Evolutionary conservation across 2,329 filamentous ascomycete genomes (phyloP).

Genomic region (Claviceps purpurea): DNA sequence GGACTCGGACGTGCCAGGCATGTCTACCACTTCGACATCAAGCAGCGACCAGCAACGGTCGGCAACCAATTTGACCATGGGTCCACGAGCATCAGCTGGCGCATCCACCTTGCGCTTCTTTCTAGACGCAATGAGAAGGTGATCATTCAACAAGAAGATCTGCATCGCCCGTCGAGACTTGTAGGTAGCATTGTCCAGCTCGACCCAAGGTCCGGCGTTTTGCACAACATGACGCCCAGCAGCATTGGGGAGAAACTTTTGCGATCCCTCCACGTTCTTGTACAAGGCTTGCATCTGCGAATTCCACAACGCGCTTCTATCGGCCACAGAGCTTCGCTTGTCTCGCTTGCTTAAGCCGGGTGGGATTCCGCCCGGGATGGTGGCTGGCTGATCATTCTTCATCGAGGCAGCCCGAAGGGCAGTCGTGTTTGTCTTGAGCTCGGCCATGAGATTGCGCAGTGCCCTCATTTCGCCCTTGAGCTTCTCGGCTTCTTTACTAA

Average conservation of each 20-base stretch:
- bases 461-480: conserved; percentile 92
- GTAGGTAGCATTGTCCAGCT: conserved; percentile 94
- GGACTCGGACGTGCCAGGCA: conserved; percentile 53
- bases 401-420: conserved; percentile 48
- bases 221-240: conserved; percentile 88
- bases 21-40: conserved; percentile 85
- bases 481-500: conserved; percentile 97
- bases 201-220: conserved; percentile 87
- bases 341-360: conserved; percentile 52
- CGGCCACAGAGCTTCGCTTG: conserved; percentile 78
- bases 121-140: conserved; percentile 76
- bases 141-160: conserved; percentile 86
- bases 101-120: conserved; percentile 84
- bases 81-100: conserved; percentile 33
- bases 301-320: conserved; percentile 54
- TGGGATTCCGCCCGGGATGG: conserved; percentile 37
- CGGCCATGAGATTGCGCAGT: conserved; percentile 79
- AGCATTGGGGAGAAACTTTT: conserved; percentile 87
- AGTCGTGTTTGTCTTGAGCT: conserved; percentile 68
- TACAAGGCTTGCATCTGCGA: conserved; percentile 65
- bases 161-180: conserved; percentile 82
- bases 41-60: conserved; percentile 89
- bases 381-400: conserved; percentile 32
- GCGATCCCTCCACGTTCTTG: conserved; percentile 94
- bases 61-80: conserved; percentile 67